Base-by-base conservation (phyloP, 108 stramenopile genomes). In the Schizochytrium sp. region DNA sequence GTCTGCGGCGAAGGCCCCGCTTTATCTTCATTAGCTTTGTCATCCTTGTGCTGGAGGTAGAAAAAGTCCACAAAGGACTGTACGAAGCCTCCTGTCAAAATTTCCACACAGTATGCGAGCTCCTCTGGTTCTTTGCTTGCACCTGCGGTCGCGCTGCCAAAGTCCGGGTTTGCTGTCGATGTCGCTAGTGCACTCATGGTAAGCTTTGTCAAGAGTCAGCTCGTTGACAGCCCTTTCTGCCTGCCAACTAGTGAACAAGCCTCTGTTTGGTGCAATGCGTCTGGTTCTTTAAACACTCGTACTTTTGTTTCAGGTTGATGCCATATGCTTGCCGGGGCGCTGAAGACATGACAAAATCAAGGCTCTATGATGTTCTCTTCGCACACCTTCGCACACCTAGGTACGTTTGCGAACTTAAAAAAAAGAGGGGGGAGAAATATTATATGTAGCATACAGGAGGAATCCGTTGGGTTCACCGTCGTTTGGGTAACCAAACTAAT, bases 1-100 rank as follows among this genome's bases (percentile, higher is more conserved):
- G 46, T 40, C 1, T 42, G 87, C 0, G 19, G 40, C 7, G 3
- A 15, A 19, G 57, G 15, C 12, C 2, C 8, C 38, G 7, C 50
- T 44, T 90, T 69, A 40, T 88, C 89, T 56, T 89, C 92, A 3
- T 92, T 72, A 38, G 87, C 46, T 10, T 87, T 88, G 61, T 91
- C 92, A 3, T 92, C 73, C 56, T 92, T 90, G 90, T 93, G 93
- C 19, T 92, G 92, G 44, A 94, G 91, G 91, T 94, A 93, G 76
- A 93, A 94, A 53, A 94, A 94, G 61, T 94, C 94, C 58, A 94
- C 93, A 72, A 91, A 94, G 17, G 90, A 88, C 69, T 94, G 94
- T 12, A 94, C 94, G 50, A 91, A 91, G 38, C 94, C 94, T 3
- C 61, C 61, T 47, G 56, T 88, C 40, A 94, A 91, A 46, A 94